Evolutionary conservation across 305 asterid genomes (phyloP), one percentile per base, ranked within the genome.

Genomic region (Fraxinus nigra): DNA sequence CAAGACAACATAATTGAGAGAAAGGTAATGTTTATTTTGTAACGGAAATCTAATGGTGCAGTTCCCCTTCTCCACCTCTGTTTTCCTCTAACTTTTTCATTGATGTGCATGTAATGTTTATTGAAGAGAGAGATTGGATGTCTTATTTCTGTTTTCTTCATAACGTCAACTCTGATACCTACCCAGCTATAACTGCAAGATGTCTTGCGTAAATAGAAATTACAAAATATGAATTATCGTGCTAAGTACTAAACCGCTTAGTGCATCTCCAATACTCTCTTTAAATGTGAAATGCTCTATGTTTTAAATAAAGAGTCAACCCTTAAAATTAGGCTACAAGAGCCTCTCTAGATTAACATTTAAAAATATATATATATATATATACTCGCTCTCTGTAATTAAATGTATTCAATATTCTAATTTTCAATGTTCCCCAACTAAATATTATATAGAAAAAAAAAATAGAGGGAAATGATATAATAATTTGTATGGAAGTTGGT

Each of bases 1-100:
- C 74, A n/a, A 78, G 46, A 75, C 37, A 82, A 26, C 65, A 77
- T 7, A 81, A 11, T 59, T 59, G 48, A 72, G 81, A 56, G 61
- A 72, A n/a, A 75, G 72, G 46, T 56, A 34, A 78, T 54, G 37
- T 48, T 69, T 26, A 83, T 74, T 24, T 79, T 28, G 48, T 51
- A 73, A 77, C n/a, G n/a, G 48, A 61, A 72, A 70, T 70, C 35
- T 43, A 33, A 9, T 9, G 11, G 10, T 35, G 77, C 82, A 83
- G 46, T 79, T 63, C 79, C 76, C 75, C 54, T 48, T 18, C 43
- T 78, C 70, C 70, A 40, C 22, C 33, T 11, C 59, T 65, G 63
- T 65, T 63, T 77, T 67, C 46, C 75, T 7, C 11, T 5, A 43
- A 54, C 22, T n/a, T 63, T 40, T 51, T 33, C 8, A 26, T 43